Conservation (phyloP, 2,329 filamentous ascomycete species). For the Hypocrella siamensis region DNA sequence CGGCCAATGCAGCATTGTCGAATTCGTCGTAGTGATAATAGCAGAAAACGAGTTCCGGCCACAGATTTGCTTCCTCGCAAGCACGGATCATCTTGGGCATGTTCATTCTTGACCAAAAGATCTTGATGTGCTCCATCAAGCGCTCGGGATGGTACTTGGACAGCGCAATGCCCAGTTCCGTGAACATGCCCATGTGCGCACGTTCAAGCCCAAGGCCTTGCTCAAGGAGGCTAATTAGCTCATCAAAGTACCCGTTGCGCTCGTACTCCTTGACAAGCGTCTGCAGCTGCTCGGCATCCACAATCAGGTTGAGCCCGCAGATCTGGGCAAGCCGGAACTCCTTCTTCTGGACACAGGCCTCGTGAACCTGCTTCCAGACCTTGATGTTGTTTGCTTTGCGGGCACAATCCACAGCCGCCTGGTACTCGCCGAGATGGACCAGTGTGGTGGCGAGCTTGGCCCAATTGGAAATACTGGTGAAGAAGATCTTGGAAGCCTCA, state of each 20-base stretch:
- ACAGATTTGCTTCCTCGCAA: conserved; percentile 86
- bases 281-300: conserved; percentile 89
- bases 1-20: conserved; percentile 90
- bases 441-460: conserved; percentile 95
- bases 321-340: conserved; percentile 98
- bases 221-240: conserved; percentile 87
- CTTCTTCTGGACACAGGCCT: conserved; percentile 91
- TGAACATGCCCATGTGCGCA: conserved; percentile 96
- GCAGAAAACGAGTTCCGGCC: conserved; percentile 95
- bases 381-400: conserved; percentile 98
- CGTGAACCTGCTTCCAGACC: conserved; percentile 98
- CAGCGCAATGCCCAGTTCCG: conserved; percentile 76
- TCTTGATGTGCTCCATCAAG: conserved; percentile 95
- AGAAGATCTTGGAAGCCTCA: conserved; percentile 98
- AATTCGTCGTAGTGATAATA: conserved; percentile 98
- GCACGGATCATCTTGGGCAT: conserved; percentile 92
- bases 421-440: conserved; percentile 94
- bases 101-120: conserved; percentile 97
- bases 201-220: conserved; percentile 86
- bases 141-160: conserved; percentile 91
- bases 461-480: conserved; percentile 97
- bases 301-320: conserved; percentile 93
- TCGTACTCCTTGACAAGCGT: conserved; percentile 95
- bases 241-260: conserved; percentile 92
- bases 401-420: conserved; percentile 91